Evolutionary conservation across 2,329 filamentous ascomycete genomes (phyloP).

Genomic region (Blastomyces gilchristii): DNA sequence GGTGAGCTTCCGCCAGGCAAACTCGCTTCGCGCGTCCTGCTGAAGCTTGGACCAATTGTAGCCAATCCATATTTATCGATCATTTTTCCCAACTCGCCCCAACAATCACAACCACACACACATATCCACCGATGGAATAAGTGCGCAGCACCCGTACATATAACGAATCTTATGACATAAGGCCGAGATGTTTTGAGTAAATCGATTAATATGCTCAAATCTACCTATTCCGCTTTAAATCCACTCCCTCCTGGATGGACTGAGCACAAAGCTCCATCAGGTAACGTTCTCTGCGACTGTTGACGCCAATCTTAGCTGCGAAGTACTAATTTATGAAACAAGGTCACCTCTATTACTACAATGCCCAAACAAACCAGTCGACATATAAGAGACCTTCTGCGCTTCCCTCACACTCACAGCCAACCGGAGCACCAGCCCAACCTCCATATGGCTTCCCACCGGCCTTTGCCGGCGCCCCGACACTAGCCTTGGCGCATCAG

Average conservation of each 20-base stretch:
- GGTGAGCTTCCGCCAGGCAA: slow-evolving; percentile 16
- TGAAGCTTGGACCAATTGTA: slow-evolving; percentile 15
- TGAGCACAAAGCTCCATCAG: slow-evolving; percentile 80
- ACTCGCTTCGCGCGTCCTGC: slow-evolving; percentile 16
- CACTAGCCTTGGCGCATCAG: slow-evolving; percentile 24
- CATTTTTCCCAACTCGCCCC: background rate
- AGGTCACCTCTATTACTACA: slow-evolving; percentile 84
- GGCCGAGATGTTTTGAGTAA: background rate
- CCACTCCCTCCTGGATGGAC: slow-evolving; percentile 72
- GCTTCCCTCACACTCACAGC: slow-evolving; percentile 17
- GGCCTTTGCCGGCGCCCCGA: slow-evolving; percentile 34
- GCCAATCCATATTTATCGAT: background rate
- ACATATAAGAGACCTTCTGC: slow-evolving; percentile 69
- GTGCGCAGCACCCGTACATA: background rate
- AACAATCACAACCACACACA: background rate
- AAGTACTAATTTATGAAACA: background rate
- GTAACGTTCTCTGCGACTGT: slow-evolving; percentile 32
- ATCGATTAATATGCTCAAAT: slow-evolving; percentile 53
- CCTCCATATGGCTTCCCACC: slow-evolving; percentile 23
- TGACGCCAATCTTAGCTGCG: background rate
- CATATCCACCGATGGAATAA: background rate
- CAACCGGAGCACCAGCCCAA: slow-evolving; percentile 7
- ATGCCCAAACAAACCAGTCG: slow-evolving; percentile 69
- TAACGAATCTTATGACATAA: slow-evolving; percentile 1
- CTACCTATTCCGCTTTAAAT: slow-evolving; percentile 53